A percentile compares a stretch with the other conserved stretches of the same genome.
Evolutionary conservation across 331 rosid species (phyloP).

Genomic region (Cucumis variabilis): DNA sequence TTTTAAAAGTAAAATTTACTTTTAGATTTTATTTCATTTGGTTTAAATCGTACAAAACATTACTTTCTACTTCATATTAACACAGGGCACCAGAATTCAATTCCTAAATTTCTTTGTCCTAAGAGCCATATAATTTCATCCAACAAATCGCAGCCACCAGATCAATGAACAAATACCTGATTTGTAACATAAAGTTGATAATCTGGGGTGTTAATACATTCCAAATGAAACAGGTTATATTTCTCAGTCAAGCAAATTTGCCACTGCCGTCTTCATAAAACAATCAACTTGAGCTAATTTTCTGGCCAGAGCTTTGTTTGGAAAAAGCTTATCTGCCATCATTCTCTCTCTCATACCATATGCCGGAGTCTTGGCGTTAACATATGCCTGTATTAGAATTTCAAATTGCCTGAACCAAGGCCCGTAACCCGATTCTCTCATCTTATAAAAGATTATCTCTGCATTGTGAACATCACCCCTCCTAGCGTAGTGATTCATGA

Average conservation of each 20-base stretch:
- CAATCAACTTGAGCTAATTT: slow-evolving; percentile 63
- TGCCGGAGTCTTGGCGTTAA: slow-evolving; percentile 77
- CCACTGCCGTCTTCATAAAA: background rate
- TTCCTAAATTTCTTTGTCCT: background rate
- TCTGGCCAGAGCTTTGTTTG: slow-evolving; percentile 49
- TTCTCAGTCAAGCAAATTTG: too few relatives aligned
- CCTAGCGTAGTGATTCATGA: slow-evolving; percentile 65
- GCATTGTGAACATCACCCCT: slow-evolving; percentile 81
- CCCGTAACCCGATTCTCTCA: slow-evolving; percentile 70
- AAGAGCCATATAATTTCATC: background rate
- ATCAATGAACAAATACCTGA: background rate
- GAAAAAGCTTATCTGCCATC: slow-evolving; percentile 69
- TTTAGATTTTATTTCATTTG: too few relatives aligned
- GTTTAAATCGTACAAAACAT: too few relatives aligned
- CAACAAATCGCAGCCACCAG: background rate
- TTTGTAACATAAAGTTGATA: background rate
- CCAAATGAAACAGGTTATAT: background rate
- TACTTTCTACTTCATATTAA: too few relatives aligned
- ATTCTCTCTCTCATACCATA: slow-evolving; percentile 89
- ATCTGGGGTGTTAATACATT: background rate
- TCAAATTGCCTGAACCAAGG: slow-evolving; percentile 55
- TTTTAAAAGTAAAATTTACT: too few relatives aligned
- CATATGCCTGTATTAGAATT: slow-evolving; percentile 64
- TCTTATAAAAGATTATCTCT: slow-evolving; percentile 67
- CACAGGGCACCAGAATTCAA: background rate